Evolutionary conservation across 371 early-diverging fungal species (phyloP).

Genomic region (Globomyces sp.): DNA sequence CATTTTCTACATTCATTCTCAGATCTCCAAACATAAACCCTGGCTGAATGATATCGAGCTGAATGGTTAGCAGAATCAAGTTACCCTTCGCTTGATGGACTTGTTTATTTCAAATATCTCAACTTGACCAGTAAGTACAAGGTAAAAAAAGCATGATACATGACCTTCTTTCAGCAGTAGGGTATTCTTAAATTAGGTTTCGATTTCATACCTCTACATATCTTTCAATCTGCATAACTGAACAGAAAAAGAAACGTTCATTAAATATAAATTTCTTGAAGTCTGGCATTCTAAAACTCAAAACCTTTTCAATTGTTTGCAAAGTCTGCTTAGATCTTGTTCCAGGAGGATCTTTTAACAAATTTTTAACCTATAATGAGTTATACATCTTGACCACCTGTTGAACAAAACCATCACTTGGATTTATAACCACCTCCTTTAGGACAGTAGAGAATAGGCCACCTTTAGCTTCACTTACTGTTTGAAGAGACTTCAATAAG

Average conservation of each 20-base stretch:
- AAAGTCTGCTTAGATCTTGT: not conserved
- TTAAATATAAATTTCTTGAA: not conserved
- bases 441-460: too few relatives aligned
- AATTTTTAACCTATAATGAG: not conserved
- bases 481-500: too few relatives aligned
- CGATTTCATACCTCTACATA: not conserved
- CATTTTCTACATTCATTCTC: too few relatives aligned
- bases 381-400: too few relatives aligned
- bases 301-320: not conserved
- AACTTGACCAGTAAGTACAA: slow-evolving; percentile 7
- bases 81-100: too few relatives aligned
- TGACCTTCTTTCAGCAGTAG: slow-evolving; percentile 1
- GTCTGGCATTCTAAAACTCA: slow-evolving; percentile 9
- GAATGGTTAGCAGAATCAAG: too few relatives aligned
- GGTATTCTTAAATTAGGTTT: too few relatives aligned
- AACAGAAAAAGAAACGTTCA: slow-evolving; percentile 8
- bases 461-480: too few relatives aligned
- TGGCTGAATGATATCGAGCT: too few relatives aligned
- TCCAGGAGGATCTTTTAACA: not conserved
- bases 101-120: slow-evolving; percentile 2
- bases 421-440: too few relatives aligned
- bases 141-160: not conserved
- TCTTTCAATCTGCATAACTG: not conserved
- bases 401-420: too few relatives aligned
- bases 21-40: too few relatives aligned